Evolutionary conservation across 345 rosid genomes (phyloP).

Genomic region (Citrus reticulata): DNA sequence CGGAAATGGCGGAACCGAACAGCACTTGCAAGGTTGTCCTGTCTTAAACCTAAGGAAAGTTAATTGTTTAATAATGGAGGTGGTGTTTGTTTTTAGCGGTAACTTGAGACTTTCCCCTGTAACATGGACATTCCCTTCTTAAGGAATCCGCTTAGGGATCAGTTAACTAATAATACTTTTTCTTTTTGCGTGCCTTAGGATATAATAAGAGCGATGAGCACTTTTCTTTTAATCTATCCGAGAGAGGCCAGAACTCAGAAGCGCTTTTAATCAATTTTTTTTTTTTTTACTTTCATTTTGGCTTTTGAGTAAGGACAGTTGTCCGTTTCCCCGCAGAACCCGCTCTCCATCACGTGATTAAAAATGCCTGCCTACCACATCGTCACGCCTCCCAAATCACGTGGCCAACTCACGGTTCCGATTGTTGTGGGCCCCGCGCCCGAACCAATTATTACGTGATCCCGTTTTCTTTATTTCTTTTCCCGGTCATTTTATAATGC

Average conservation of each 20-base stretch:
- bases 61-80: background rate
- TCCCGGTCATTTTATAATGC: background rate
- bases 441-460: constrained; percentile 13
- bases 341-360: constrained; percentile 51
- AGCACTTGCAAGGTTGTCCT: background rate
- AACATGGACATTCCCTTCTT: constrained; percentile 40
- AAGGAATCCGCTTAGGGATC: constrained; percentile 64
- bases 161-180: constrained; percentile 39
- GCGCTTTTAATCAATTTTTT: background rate
- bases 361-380: constrained; percentile 36
- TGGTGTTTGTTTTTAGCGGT: background rate
- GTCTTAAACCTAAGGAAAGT: background rate
- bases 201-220: background rate
- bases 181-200: background rate
- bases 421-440: constrained; percentile 24
- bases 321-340: constrained; percentile 30
- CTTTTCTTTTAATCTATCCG: background rate
- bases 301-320: constrained; percentile 11
- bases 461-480: constrained; percentile 14
- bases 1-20: background rate
- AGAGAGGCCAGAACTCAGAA: too few species aligned
- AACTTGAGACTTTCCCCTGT: background rate
- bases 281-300: background rate
- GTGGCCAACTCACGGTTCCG: constrained; percentile 61
- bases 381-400: constrained; percentile 43